Percentiles rank a stretch among this genome's conserved stretches.
Evolutionary conservation across 2,329 filamentous ascomycete species (phyloP).

Genomic region (Diatrype stigma): DNA sequence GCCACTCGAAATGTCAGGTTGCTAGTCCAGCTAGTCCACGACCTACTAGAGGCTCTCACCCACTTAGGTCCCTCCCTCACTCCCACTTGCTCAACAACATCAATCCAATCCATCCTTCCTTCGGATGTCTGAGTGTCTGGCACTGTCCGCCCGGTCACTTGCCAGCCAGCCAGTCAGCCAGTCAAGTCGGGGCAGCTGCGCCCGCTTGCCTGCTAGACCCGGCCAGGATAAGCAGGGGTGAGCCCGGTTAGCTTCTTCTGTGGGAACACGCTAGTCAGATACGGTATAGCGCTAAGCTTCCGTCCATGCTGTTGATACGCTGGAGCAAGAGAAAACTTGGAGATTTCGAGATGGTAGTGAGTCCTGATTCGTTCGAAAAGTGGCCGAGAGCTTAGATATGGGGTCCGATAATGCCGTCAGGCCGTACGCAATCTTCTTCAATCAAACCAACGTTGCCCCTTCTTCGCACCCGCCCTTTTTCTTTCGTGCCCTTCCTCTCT

Average conservation of each 20-base stretch:
- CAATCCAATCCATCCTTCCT: too few species aligned
- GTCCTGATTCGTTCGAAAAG: background rate
- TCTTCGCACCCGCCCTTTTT: background rate
- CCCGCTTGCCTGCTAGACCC: background rate
- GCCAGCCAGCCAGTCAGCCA: background rate
- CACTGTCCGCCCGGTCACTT: too few species aligned
- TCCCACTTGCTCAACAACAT: too few species aligned
- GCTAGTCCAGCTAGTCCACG: too few species aligned
- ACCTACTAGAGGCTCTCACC: too few species aligned
- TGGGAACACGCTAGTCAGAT: background rate
- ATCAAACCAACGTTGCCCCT: background rate
- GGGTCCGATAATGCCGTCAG: background rate
- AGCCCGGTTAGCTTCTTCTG: background rate
- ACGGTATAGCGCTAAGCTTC: background rate
- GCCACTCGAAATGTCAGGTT: too few species aligned
- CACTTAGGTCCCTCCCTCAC: too few species aligned
- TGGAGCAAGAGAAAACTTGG: background rate
- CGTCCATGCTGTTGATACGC: background rate
- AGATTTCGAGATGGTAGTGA: background rate
- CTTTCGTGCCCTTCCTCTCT: background rate
- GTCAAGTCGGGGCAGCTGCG: background rate
- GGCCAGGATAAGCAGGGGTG: background rate
- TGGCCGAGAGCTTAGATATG: background rate
- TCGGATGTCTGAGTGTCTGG: too few species aligned
- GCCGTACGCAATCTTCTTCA: background rate